Evolutionary conservation across 306 rosid species (phyloP).

Genomic region (Coriaria nepalensis): DNA sequence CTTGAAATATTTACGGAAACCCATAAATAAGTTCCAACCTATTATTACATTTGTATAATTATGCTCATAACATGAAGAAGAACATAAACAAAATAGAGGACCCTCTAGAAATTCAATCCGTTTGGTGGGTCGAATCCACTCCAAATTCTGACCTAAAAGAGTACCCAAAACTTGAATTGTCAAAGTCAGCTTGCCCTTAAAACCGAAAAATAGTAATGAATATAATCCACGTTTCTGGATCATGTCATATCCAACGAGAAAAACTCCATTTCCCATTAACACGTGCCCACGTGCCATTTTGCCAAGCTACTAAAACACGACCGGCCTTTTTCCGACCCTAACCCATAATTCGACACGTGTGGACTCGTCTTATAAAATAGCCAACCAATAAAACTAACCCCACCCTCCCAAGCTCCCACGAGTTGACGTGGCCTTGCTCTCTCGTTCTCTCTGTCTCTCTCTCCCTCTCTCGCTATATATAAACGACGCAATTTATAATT

Average conservation of each 20-base stretch:
- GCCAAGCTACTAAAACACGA: constrained; percentile 15
- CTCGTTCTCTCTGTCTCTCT: too few species aligned
- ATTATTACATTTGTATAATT: too few species aligned
- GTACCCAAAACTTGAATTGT: not conserved
- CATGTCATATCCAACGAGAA: constrained; percentile 8
- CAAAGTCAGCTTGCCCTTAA: not conserved
- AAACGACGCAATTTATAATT: not conserved
- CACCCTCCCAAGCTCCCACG: not conserved
- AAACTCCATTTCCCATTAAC: constrained; percentile 13
- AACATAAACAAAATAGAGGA: not conserved
- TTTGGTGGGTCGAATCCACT: constrained; percentile 56
- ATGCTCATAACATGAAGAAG: too few species aligned
- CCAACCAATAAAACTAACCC: constrained; percentile 37
- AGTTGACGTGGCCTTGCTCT: too few species aligned
- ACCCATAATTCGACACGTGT: constrained; percentile 35
- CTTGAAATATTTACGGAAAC: too few species aligned
- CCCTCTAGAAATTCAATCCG: constrained; percentile 32
- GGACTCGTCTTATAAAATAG: constrained; percentile 25
- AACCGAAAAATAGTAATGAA: not conserved
- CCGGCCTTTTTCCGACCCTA: constrained; percentile 16
- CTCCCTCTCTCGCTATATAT: not conserved
- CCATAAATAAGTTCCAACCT: too few species aligned
- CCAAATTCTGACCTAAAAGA: constrained; percentile 2
- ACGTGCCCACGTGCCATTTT: constrained; percentile 21
- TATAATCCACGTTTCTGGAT: constrained; percentile 2